Evolutionary conservation across 768 basidiomycete genomes (phyloP).

Genomic region (Trametes gibbosa): DNA sequence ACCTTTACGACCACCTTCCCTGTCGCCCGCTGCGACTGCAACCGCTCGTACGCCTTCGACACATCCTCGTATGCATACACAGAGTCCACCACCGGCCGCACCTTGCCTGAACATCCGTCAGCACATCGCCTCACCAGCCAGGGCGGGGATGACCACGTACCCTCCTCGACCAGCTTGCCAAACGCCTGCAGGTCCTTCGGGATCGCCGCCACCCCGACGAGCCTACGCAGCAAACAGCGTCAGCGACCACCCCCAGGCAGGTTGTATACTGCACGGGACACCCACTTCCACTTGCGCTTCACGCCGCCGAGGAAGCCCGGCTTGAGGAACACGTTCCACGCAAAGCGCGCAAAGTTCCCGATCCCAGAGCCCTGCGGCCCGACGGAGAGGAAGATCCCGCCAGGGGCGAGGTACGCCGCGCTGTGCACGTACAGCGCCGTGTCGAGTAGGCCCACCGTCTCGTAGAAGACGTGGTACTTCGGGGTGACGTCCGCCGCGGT

Average conservation of each 20-base stretch:
- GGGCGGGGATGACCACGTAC: not conserved
- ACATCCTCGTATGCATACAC: constrained; percentile 55
- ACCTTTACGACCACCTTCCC: constrained; percentile 69
- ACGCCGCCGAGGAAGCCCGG: constrained; percentile 57
- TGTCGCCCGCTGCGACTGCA: constrained; percentile 52
- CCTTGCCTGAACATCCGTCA: constrained; percentile 35
- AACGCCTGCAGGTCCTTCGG: constrained; percentile 33
- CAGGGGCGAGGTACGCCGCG: constrained; percentile 51
- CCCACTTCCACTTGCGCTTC: constrained; percentile 46
- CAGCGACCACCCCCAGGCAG: not conserved
- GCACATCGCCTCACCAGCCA: too few species aligned
- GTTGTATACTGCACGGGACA: not conserved
- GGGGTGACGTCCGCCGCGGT: constrained; percentile 42
- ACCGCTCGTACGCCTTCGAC: constrained; percentile 57
- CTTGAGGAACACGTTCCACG: constrained; percentile 33
- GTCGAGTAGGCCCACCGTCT: constrained; percentile 52
- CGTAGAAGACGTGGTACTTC: constrained; percentile 58
- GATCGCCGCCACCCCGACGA: constrained; percentile 33
- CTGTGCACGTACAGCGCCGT: constrained; percentile 49
- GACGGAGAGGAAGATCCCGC: constrained; percentile 52
- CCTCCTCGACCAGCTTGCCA: constrained; percentile 28
- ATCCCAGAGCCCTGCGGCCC: constrained; percentile 43
- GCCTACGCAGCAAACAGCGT: constrained; percentile 22
- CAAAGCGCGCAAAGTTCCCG: constrained; percentile 31
- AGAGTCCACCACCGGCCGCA: constrained; percentile 59